Evolutionary conservation across 2,329 filamentous ascomycete genomes (phyloP).

Genomic region (Ambrosiella cleistominuta): DNA sequence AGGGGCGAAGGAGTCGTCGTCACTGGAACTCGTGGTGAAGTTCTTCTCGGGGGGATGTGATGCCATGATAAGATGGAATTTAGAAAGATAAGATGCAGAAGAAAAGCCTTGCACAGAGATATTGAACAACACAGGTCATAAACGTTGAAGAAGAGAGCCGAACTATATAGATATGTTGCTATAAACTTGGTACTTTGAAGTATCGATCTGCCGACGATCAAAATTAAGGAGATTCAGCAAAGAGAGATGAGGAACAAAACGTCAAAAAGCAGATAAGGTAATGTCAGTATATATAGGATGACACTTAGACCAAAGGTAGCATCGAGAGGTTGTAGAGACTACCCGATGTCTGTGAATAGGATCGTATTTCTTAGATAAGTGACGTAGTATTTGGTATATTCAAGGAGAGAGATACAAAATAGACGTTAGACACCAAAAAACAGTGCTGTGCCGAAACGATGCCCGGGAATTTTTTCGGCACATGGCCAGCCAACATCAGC

Average conservation of each 20-base stretch:
- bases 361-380: background rate
- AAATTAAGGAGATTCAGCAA: background rate
- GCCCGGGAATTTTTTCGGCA: too few species aligned
- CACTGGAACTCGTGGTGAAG: conserved; percentile 4
- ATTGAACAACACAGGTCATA: background rate
- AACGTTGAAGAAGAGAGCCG: background rate
- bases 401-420: too few species aligned
- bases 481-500: too few species aligned
- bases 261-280: background rate
- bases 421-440: too few species aligned
- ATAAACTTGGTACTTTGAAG: background rate
- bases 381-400: too few species aligned
- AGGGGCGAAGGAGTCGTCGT: conserved; percentile 9
- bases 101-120: background rate
- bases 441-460: too few species aligned
- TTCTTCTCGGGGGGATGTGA: background rate
- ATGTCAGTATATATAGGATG: background rate
- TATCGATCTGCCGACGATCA: background rate
- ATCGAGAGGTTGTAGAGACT: background rate
- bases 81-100: too few species aligned
- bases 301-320: background rate
- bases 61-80: background rate
- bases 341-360: background rate
- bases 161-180: background rate
- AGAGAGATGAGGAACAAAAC: background rate